These are phyloP conservation scores for Pythium vanterpoolii DNA, from an alignment of 352 stramenopile genomes.

Conservation along the genomic window DNA sequence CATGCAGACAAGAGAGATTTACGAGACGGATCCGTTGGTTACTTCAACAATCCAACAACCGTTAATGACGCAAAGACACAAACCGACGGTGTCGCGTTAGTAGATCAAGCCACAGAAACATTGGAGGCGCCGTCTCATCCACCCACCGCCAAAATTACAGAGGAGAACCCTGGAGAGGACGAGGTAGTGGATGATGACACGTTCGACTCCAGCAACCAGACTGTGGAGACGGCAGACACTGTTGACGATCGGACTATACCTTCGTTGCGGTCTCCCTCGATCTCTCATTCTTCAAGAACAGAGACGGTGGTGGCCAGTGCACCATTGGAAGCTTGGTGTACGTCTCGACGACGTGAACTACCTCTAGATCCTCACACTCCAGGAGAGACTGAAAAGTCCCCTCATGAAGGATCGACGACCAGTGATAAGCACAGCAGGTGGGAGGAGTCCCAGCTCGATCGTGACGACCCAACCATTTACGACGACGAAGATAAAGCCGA, in stretches of 20 bases:
- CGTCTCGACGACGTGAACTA: not conserved
- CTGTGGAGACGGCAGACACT: not conserved
- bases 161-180: not conserved
- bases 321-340: slow-evolving; percentile 11
- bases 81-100: not conserved
- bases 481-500: not conserved
- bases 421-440: not conserved
- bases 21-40: not conserved
- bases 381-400: not conserved
- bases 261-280: not conserved
- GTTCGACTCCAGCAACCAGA: slow-evolving; percentile 1
- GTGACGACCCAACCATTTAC: not conserved
- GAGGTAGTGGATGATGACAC: not conserved
- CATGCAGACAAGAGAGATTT: not conserved
- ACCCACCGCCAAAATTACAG: not conserved
- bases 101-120: not conserved
- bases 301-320: not conserved
- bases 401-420: not conserved
- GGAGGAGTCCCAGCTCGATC: not conserved
- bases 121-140: not conserved
- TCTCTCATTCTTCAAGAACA: not conserved
- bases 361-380: not conserved
- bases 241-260: not conserved
- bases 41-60: not conserved
- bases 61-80: slow-evolving; percentile 5